phyloP scores from a whole-genome alignment of 2,329 filamentous ascomycete species.

The Stagonosporopsis rhizophila region DNA sequence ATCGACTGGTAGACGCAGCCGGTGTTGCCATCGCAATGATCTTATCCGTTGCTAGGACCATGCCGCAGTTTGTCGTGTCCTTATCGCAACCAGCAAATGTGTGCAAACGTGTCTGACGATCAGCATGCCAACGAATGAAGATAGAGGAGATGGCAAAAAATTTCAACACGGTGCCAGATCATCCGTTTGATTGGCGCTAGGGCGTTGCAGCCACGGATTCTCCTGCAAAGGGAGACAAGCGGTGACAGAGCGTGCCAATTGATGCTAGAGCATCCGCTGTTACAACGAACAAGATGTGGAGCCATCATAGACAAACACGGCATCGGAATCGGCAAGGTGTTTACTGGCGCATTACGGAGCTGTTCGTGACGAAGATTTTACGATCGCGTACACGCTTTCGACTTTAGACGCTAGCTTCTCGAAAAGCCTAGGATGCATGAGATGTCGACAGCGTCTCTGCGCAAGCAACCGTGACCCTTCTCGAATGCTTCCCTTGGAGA shows the following conservation, averaged over 20 bases:
- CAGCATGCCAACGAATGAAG: background rate
- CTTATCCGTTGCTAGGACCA: background rate
- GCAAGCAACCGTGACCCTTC: slow-evolving; percentile 6
- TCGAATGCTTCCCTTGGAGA: slow-evolving; percentile 10
- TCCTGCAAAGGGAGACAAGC: background rate
- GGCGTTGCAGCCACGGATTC: background rate
- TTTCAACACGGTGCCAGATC: background rate
- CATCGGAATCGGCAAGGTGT: slow-evolving; percentile 12
- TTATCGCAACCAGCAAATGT: background rate
- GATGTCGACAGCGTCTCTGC: background rate
- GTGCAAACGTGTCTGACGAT: background rate
- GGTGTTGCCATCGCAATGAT: slow-evolving; percentile 2
- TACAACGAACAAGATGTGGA: slow-evolving; percentile 16
- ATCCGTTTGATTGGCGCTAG: background rate
- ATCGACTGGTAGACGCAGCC: slow-evolving; percentile 6
- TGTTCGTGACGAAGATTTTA: background rate
- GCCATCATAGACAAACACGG: slow-evolving; percentile 3
- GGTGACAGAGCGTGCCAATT: slow-evolving; percentile 5
- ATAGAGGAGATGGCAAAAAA: background rate
- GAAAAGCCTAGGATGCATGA: background rate
- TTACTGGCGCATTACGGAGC: background rate
- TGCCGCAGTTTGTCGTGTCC: slow-evolving; percentile 2
- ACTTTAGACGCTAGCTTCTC: background rate
- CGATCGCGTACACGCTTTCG: background rate
- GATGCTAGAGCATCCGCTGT: slow-evolving; percentile 1